Base-by-base conservation (phyloP, 129 eudicot species). In the Rutidosis leptorrhynchoides region DNA sequence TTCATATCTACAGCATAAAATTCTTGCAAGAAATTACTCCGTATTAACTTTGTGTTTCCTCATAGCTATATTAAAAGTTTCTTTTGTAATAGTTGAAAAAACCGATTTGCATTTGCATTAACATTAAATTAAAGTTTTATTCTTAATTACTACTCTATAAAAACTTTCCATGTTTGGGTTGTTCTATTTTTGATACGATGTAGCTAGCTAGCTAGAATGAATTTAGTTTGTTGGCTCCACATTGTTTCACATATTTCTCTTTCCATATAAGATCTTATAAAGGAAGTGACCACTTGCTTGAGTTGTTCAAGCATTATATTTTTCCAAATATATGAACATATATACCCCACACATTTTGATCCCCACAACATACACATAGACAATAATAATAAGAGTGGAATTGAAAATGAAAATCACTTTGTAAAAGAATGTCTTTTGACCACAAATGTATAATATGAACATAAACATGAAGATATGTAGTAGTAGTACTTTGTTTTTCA, bases 321-420 rank as follows among this genome's bases (percentile, higher is more conserved):
- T 59, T 59, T 28, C 30, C 46, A 29, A 29, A 16, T 28, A 30
- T 16, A 59, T n/a, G 2, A 28, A 21, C 65, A 59, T 30, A 59
- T 59, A 59, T n/a, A 17, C 64, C 64, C 45, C 43, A 61, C 49
- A 37, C 15, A 60, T 21, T 19, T 21, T 35, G 19, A 62, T 62
- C 52, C 52, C 52, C 28, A 62, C 51, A 35, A 37, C 53, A 62
- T 62, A 62, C 21, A 21, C 49, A 21, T n/a, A n/a, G n/a, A n/a
- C n/a, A n/a, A n/a, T n/a, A n/a, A 11, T 22, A 10, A 35, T 21
- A 42, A 15, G 7, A 43, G 54, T 6, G 6, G 2, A 37, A 35
- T 6, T 2, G 2, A 37, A 35, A 21, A 37, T 0, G 5, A 3
- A 30, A 33, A 5, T 21, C 9, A 3, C n/a, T 17, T n/a, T 20